Evolutionary conservation across 2,329 filamentous ascomycete species (phyloP).

Genomic region (Neoarthrinium moseri): DNA sequence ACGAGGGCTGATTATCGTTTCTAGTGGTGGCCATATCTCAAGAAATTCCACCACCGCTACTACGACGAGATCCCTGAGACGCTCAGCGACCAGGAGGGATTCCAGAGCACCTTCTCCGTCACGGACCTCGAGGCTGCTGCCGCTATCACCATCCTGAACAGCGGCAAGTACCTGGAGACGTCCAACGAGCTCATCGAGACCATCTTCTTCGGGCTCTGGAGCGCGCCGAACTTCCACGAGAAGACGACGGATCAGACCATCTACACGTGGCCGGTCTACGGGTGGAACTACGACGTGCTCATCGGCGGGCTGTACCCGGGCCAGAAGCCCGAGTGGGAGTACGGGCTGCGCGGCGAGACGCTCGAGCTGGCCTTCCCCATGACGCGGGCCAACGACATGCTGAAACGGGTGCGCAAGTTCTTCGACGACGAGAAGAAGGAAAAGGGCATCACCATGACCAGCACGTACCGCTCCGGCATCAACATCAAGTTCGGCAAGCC

Average conservation of each 20-base stretch:
- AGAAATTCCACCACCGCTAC: slow-evolving; percentile 52
- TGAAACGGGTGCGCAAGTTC: slow-evolving; percentile 45
- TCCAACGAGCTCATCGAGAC: slow-evolving; percentile 49
- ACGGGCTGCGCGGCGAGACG: slow-evolving; percentile 44
- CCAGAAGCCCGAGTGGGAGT: slow-evolving; percentile 49
- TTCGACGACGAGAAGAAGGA: slow-evolving; percentile 43
- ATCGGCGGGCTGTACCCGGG: slow-evolving; percentile 50
- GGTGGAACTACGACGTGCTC: slow-evolving; percentile 53
- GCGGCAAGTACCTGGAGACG: slow-evolving; percentile 43
- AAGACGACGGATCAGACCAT: slow-evolving; percentile 45
- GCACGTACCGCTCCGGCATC: slow-evolving; percentile 50
- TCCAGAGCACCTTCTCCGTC: slow-evolving; percentile 52
- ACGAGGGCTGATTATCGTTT: background rate
- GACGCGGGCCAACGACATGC: slow-evolving; percentile 46
- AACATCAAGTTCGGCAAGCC: slow-evolving; percentile 52
- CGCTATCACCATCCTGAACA: slow-evolving; percentile 41
- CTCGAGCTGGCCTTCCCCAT: slow-evolving; percentile 52
- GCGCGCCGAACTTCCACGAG: slow-evolving; percentile 51
- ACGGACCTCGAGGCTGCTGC: slow-evolving; percentile 40
- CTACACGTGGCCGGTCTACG: slow-evolving; percentile 47
- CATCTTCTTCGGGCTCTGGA: slow-evolving; percentile 48
- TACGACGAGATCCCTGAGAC: slow-evolving; percentile 44
- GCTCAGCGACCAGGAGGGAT: slow-evolving; percentile 42
- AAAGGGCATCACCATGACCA: slow-evolving; percentile 44
- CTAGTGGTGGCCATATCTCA: slow-evolving; percentile 52